Base-by-base conservation (phyloP, 1,284 basidiomycete species). In the Cryptococcus jaspeensis region DNA sequence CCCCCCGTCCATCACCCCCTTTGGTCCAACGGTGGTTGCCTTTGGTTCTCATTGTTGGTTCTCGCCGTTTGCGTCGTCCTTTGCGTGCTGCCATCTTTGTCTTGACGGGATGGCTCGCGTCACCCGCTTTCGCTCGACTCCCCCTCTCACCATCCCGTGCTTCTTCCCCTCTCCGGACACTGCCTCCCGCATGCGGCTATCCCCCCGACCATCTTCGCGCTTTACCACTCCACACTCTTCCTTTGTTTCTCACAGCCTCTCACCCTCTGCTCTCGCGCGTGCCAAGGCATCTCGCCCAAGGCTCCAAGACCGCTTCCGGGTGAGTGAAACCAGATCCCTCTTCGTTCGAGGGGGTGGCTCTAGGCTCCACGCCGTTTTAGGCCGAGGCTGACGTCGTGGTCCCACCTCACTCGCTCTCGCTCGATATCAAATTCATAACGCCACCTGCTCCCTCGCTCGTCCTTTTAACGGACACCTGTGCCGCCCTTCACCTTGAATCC, bases 381-480 rank as follows among this genome's bases (percentile, higher is more conserved):
- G 25, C 42, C 37, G 36, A 45, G 44, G 58, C 62, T 66, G 61
- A 61, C 63, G 48, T 51, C 28, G 53, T 36, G 35, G 18, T 3
- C 41, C 23, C 28, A 32, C 28, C 43, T 23, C 54, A 3, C 22
- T 32, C 42, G n/a, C 20, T 18, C 9, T 46, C 44, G 22, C 20
- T 46, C 25, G 9, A 23, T 18, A 46, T 15, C 20, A 5, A 41
- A 41, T 16, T 22, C 40, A n/a, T 41, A 15, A 45, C 44, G 58
- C 58, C 53, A 60, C 51, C 37, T 16, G 39, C 28, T 37, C 25
- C 1, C 16, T 28, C 18, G 38, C 45, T 50, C 47, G 50, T 61
- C 58, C 61, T 61, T 65, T 61, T 64, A 60, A 63, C 62, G 64
- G 60, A 64, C 51, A 42, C 53, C 51, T 52, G 48, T 25, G 28